Evolutionary conservation across 495 filamentous ascomycete species (phyloP), one percentile per base, ranked within the genome.

Genomic region (Polyplosphaeria fusca): DNA sequence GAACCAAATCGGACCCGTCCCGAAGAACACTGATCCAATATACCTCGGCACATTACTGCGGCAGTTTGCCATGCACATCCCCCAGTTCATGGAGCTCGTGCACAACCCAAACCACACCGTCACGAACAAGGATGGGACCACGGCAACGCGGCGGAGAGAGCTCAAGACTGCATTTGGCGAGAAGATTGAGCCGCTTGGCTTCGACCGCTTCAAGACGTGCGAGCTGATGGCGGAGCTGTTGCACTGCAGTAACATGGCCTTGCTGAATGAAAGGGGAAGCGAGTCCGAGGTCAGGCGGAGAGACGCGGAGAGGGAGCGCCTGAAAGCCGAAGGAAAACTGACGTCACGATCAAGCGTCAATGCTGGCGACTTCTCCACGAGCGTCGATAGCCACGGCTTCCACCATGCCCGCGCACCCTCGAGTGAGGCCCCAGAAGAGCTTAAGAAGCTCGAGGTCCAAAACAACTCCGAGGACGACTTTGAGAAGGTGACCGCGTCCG

Each of bases 201-300:
- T 99, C 65, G 93, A 99, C 69, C 79, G 93, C 9, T 99, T 99
- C 77, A 99, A 99, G 77, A 96, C 93, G 0, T 99, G 94, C 68
- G 93, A 99, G 71, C 76, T 99, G 61, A 97, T 99, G 94, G 93
- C 93, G 1, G 93, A 99, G 66, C 76, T 99, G 40, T 73, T 99
- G 28, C 93, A 99, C 67, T 99, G 93, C 73, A 97, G 94, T 73
- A 99, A 99, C 65, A 99, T 99, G 93, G 90, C 86, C 5, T 76
- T 99, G 43, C 75, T 99, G 49, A 99, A 99, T 64, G 91, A 97
- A 70, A 76, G 84, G 14, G 94, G 94, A 20, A 91, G 89, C 26
- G 93, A 99, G 64, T 82, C 87, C 43, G 86, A 94, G 60, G 87
- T 96, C 27, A 84, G 78, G 61, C 77, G 84, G 38, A 79, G 94